These are phyloP conservation scores for Penicillium sp. DNA, from an alignment of 2,329 filamentous ascomycete species.

Conservation along the genomic window DNA sequence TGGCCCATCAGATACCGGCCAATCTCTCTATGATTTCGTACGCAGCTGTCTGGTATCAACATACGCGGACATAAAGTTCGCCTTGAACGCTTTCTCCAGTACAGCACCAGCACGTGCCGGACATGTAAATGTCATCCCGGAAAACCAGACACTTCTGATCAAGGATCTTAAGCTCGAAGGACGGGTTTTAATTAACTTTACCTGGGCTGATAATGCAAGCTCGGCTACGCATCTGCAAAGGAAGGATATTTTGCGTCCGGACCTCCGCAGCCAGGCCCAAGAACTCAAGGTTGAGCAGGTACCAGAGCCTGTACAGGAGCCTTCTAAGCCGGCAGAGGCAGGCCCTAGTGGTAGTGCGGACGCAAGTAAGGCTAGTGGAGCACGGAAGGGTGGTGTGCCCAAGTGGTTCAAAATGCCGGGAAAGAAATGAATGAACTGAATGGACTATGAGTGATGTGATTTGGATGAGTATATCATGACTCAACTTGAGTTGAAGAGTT, in stretches of 20 bases:
- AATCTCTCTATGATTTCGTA: constrained; percentile 73
- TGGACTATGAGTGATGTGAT: not conserved
- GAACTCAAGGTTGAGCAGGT: constrained; percentile 57
- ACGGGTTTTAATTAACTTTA: constrained; percentile 72
- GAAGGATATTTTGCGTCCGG: constrained; percentile 60
- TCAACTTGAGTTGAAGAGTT: not conserved
- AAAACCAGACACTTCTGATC: constrained; percentile 60
- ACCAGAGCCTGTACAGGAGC: constrained; percentile 52
- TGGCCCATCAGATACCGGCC: constrained; percentile 66
- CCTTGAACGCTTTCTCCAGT: constrained; percentile 61
- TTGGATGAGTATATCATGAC: not conserved
- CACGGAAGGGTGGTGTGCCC: constrained; percentile 51
- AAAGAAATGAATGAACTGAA: constrained; percentile 59
- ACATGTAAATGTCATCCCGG: constrained; percentile 34
- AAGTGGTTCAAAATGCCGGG: constrained; percentile 73
- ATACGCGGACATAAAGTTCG: constrained; percentile 64
- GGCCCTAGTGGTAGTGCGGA: constrained; percentile 33
- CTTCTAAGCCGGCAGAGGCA: constrained; percentile 4
- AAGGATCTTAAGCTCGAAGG: constrained; percentile 69
- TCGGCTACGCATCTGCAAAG: constrained; percentile 52
- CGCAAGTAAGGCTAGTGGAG: constrained; percentile 30
- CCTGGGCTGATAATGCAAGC: constrained; percentile 69
- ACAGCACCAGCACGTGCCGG: constrained; percentile 21
- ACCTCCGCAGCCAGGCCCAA: constrained; percentile 63
- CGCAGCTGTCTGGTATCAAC: constrained; percentile 65